These are phyloP conservation scores for Volvariella surrecta DNA, from an alignment of 1,284 basidiomycete species.

Conservation along the genomic window DNA sequence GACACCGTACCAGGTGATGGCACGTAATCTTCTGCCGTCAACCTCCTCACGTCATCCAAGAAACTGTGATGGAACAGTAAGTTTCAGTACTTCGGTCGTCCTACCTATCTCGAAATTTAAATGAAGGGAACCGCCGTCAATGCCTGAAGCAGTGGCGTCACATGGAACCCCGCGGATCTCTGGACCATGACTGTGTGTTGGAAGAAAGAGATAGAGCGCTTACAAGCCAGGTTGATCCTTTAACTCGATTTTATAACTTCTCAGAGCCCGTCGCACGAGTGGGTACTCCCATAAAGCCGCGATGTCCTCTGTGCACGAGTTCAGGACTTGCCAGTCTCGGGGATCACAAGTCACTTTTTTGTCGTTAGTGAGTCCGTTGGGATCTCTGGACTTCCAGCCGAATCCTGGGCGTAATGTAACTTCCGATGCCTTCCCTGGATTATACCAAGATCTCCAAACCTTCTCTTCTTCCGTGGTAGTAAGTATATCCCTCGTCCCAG, in stretches of 20 bases:
- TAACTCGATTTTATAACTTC: constrained; percentile 32
- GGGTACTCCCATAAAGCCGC: constrained; percentile 39
- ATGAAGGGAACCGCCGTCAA: too few species aligned
- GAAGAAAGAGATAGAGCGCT: constrained; percentile 16
- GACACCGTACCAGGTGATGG: constrained; percentile 37
- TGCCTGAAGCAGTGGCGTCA: too few species aligned
- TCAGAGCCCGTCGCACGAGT: constrained; percentile 31
- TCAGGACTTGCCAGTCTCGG: constrained; percentile 35
- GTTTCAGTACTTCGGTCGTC: too few species aligned
- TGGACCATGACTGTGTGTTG: too few species aligned
- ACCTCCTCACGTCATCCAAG: constrained; percentile 41
- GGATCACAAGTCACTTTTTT: constrained; percentile 32
- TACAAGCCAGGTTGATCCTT: constrained; percentile 56
- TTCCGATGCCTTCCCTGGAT: constrained; percentile 36
- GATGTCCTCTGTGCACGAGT: constrained; percentile 48
- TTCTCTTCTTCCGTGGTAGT: constrained; percentile 6
- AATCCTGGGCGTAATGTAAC: constrained; percentile 38
- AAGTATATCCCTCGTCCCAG: constrained; percentile 16
- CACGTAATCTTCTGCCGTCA: constrained; percentile 40
- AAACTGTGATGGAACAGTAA: too few species aligned
- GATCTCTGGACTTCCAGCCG: constrained; percentile 36
- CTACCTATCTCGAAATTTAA: too few species aligned
- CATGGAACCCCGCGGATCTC: too few species aligned
- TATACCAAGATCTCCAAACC: constrained; percentile 14
- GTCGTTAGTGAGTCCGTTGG: constrained; percentile 16